phyloP scores from a whole-genome alignment of 129 eudicot species.

The Chrysanthemum makinoi region DNA sequence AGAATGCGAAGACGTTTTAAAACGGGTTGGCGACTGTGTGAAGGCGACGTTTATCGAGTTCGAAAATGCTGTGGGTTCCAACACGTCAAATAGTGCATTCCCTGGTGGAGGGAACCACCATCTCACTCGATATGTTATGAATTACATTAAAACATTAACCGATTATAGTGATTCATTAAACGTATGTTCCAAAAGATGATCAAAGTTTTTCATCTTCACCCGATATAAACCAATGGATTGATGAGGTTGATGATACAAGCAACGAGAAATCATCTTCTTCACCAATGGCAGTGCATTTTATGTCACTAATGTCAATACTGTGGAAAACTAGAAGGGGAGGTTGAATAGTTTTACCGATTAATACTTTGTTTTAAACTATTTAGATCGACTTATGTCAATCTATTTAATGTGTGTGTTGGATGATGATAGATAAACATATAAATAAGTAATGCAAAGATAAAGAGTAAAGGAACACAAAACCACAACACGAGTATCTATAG shows the following conservation, averaged over 20 bases:
- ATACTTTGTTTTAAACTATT: too few relatives aligned
- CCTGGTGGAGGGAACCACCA: constrained; percentile 95
- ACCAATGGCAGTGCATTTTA: constrained; percentile 59
- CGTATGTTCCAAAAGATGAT: constrained; percentile 46
- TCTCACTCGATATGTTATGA: constrained; percentile 86
- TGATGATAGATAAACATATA: too few relatives aligned
- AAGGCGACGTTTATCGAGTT: constrained; percentile 80
- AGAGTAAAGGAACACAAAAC: too few relatives aligned
- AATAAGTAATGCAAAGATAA: too few relatives aligned
- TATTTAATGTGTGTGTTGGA: too few relatives aligned
- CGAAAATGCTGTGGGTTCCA: constrained; percentile 67
- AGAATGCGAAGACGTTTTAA: constrained; percentile 56
- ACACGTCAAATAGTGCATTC: constrained; percentile 59
- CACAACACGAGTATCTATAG: too few relatives aligned
- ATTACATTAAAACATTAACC: constrained; percentile 58
- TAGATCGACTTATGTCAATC: too few relatives aligned
- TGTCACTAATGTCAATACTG: constrained; percentile 54
- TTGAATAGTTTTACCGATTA: too few relatives aligned
- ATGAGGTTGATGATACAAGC: constrained; percentile 37
- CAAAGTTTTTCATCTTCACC: constrained; percentile 51
- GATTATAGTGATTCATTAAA: constrained; percentile 61
- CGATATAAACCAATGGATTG: constrained; percentile 37
- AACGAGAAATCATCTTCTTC: constrained; percentile 30
- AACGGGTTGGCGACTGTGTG: constrained; percentile 66
- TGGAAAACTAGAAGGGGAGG: too few relatives aligned